Conservation (phyloP, 148 eudicot species). For the Silene conica region DNA sequence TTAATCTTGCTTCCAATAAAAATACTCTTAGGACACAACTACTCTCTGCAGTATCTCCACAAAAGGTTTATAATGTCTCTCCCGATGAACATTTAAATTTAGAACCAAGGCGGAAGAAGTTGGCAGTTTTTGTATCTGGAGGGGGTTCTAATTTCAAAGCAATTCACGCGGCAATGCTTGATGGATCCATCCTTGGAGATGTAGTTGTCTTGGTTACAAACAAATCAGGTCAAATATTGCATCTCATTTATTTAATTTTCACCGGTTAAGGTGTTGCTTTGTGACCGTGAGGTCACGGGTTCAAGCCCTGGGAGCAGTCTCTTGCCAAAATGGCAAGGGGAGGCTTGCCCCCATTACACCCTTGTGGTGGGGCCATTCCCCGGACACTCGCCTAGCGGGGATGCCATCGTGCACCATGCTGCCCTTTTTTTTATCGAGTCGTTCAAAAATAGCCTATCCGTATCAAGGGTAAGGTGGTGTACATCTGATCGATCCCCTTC, state of each 20-base stretch:
- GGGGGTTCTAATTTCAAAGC: slow-evolving; percentile 89
- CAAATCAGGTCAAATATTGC: slow-evolving; percentile 44
- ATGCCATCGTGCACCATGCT: no score
- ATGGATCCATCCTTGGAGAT: slow-evolving; percentile 56
- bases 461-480: no score
- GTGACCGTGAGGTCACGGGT: no score
- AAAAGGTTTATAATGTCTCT: slow-evolving; percentile 13
- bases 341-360: no score
- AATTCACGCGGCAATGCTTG: slow-evolving; percentile 53
- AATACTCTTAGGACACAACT: slow-evolving; percentile 4
- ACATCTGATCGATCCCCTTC: no score
- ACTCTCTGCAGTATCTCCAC: slow-evolving; percentile 2
- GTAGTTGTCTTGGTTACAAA: slow-evolving; percentile 74
- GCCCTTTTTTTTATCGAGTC: no score
- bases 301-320: no score
- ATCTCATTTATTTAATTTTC: background rate
- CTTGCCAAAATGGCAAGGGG: no score
- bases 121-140: slow-evolving; percentile 88
- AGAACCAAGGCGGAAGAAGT: slow-evolving; percentile 38
- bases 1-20: slow-evolving; percentile 14
- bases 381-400: no score
- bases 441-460: no score
- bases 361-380: no score
- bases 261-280: no score
- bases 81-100: slow-evolving; percentile 15